A percentile compares a stretch with the other conserved stretches of the same genome.
phyloP scores from a whole-genome alignment of 2,329 filamentous ascomycete species.

The Clonostachys solani region DNA sequence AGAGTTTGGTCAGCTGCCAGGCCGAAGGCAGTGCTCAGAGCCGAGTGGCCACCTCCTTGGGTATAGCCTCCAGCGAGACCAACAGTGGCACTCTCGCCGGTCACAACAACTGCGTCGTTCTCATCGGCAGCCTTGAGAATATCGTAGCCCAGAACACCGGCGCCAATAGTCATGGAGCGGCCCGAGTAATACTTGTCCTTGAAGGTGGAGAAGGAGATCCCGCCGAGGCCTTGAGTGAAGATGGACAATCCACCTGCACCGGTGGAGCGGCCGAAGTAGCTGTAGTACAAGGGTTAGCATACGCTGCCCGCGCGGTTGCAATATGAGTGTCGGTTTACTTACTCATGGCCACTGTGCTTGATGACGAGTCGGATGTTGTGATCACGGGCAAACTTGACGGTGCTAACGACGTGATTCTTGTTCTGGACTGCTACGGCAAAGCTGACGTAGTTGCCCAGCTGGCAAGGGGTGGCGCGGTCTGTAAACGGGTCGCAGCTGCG shows the following conservation, averaged over 20 bases:
- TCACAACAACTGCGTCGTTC: constrained; percentile 42
- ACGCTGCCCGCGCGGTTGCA: neutral
- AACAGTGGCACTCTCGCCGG: constrained; percentile 51
- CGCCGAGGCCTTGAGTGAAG: constrained; percentile 36
- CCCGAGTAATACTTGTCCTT: constrained; percentile 41
- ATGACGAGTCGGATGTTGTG: constrained; percentile 29
- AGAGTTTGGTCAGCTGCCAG: constrained; percentile 56
- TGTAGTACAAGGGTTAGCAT: constrained; percentile 16
- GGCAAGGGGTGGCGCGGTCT: constrained; percentile 28
- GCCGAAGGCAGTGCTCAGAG: constrained; percentile 46
- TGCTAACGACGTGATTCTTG: constrained; percentile 19
- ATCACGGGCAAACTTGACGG: constrained; percentile 28
- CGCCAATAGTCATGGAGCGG: constrained; percentile 46
- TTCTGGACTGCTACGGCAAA: constrained; percentile 26
- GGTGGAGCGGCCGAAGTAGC: constrained; percentile 18
- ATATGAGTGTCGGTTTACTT: neutral
- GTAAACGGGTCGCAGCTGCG: constrained; percentile 23
- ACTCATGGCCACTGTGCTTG: constrained; percentile 22
- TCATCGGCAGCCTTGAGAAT: constrained; percentile 37
- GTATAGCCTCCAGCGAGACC: constrained; percentile 58
- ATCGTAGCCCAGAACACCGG: constrained; percentile 48
- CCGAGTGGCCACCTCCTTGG: constrained; percentile 54
- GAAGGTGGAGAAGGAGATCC: constrained; percentile 32
- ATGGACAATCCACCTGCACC: constrained; percentile 29
- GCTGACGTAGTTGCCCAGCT: constrained; percentile 30